Evolutionary conservation across 192 early-diverging fungal genomes (phyloP).

Genomic region (Chytriomyces hyalinus): DNA sequence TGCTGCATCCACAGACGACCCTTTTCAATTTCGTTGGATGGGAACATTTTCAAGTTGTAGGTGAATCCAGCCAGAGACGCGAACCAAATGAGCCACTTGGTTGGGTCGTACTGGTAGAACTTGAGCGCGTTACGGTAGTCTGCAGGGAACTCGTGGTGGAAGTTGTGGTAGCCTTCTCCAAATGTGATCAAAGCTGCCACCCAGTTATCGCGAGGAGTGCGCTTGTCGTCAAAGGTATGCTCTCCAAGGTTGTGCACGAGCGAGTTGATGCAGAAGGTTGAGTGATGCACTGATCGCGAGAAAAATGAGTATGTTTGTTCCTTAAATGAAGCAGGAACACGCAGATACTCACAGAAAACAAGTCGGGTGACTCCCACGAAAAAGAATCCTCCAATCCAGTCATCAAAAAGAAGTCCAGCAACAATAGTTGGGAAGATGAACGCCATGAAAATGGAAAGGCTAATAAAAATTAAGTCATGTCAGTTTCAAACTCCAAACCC

Average conservation of each 20-base stretch:
- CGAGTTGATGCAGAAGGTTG: constrained; percentile 65
- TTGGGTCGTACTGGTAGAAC: constrained; percentile 57
- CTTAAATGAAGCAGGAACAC: neutral
- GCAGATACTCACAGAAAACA: constrained; percentile 37
- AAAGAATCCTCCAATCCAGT: constrained; percentile 62
- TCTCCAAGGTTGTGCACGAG: constrained; percentile 61
- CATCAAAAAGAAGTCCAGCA: constrained; percentile 74
- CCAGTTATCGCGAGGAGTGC: constrained; percentile 66
- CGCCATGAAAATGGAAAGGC: constrained; percentile 71
- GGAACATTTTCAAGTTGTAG: constrained; percentile 54
- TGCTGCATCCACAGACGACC: constrained; percentile 76
- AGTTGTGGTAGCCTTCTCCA: constrained; percentile 68
- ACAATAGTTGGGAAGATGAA: constrained; percentile 83
- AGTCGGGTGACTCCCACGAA: constrained; percentile 55
- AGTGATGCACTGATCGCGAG: constrained; percentile 56
- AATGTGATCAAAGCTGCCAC: constrained; percentile 55
- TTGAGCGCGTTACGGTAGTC: constrained; percentile 64
- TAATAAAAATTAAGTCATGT: constrained; percentile 48
- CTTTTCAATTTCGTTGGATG: constrained; percentile 57
- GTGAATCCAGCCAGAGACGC: constrained; percentile 50
- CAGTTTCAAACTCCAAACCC: constrained; percentile 49
- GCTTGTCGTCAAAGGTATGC: constrained; percentile 68
- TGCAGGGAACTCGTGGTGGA: constrained; percentile 70
- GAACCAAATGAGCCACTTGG: constrained; percentile 56
- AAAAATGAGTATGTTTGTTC: constrained; percentile 55